Conservation (phyloP, 768 basidiomycete genomes). For the Phallus indusiatus region DNA sequence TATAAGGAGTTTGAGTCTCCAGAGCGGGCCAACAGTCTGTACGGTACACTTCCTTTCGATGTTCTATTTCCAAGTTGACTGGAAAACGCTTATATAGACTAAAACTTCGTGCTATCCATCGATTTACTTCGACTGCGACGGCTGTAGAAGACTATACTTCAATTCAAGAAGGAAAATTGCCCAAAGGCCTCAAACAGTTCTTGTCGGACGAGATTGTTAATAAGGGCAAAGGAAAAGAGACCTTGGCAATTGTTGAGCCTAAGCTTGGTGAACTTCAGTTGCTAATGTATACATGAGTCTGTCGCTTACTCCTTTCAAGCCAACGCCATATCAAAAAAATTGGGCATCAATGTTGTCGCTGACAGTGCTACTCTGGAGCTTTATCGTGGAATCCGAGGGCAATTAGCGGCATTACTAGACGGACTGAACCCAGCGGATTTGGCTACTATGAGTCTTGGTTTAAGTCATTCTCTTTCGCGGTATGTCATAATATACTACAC, state of each 20-base stretch:
- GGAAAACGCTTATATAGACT: slow-evolving; percentile 40
- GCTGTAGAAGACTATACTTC: slow-evolving; percentile 97
- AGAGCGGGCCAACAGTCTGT: slow-evolving; percentile 89
- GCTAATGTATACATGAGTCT: too few species aligned
- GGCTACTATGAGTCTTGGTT: slow-evolving; percentile 94
- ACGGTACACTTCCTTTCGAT: slow-evolving; percentile 13
- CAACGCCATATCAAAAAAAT: slow-evolving; percentile 84
- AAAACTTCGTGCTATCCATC: slow-evolving; percentile 90
- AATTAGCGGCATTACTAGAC: slow-evolving; percentile 78
- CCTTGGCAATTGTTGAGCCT: slow-evolving; percentile 77
- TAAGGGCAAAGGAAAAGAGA: slow-evolving; percentile 87
- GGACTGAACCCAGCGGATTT: slow-evolving; percentile 90
- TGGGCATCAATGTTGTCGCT: slow-evolving; percentile 76
- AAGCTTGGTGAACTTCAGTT: slow-evolving; percentile 61
- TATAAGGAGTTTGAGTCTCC: slow-evolving; percentile 92
- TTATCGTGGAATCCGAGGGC: slow-evolving; percentile 91
- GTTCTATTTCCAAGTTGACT: not conserved
- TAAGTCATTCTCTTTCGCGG: slow-evolving; percentile 95
- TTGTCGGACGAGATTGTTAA: slow-evolving; percentile 75
- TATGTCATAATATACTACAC: slow-evolving; percentile 23
- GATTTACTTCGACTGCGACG: slow-evolving; percentile 91
- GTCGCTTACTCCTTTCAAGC: slow-evolving; percentile 30
- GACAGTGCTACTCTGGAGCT: slow-evolving; percentile 61
- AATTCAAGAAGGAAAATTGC: slow-evolving; percentile 85
- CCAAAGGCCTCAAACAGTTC: slow-evolving; percentile 90